Evolutionary conservation across 257 asterid genomes (phyloP).

Genomic region (Plantago ovata): DNA sequence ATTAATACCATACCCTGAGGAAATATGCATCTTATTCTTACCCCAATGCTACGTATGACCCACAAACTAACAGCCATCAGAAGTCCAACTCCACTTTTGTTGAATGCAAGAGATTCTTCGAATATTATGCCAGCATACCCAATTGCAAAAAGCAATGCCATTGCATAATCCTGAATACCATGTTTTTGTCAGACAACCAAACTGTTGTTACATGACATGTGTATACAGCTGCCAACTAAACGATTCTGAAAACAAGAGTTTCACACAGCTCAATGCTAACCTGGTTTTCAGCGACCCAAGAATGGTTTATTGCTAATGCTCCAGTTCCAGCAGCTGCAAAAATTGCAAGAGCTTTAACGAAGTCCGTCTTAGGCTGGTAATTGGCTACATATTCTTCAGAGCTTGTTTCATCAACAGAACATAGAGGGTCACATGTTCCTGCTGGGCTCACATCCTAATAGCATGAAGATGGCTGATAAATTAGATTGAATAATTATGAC

Average conservation of each 20-base stretch:
- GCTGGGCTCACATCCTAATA: constrained; percentile 44
- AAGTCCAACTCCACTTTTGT: constrained; percentile 97
- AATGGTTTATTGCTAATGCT: constrained; percentile 80
- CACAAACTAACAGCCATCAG: constrained; percentile 96
- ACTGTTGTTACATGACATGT: constrained; percentile 1
- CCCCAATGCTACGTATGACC: constrained; percentile 93
- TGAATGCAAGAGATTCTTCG: constrained; percentile 95
- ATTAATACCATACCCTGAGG: background rate
- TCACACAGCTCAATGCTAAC: constrained; percentile 31
- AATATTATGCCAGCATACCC: constrained; percentile 96
- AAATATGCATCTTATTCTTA: constrained; percentile 38
- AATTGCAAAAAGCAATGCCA: constrained; percentile 78
- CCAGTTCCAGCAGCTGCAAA: constrained; percentile 83
- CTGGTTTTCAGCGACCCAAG: constrained; percentile 98
- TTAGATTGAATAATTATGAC: constrained; percentile 10
- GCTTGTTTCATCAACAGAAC: constrained; percentile 86
- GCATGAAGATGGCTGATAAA: constrained; percentile 4
- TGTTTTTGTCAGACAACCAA: constrained; percentile 21
- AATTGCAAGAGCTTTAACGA: constrained; percentile 81
- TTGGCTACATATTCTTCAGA: constrained; percentile 60
- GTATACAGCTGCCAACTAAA: constrained; percentile 17
- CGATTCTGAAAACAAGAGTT: constrained; percentile 7
- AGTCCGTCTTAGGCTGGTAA: constrained; percentile 82
- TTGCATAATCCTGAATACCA: constrained; percentile 78
- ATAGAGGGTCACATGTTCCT: constrained; percentile 92